Conservation (phyloP, 306 rosid species). For the Rosa persica region DNA sequence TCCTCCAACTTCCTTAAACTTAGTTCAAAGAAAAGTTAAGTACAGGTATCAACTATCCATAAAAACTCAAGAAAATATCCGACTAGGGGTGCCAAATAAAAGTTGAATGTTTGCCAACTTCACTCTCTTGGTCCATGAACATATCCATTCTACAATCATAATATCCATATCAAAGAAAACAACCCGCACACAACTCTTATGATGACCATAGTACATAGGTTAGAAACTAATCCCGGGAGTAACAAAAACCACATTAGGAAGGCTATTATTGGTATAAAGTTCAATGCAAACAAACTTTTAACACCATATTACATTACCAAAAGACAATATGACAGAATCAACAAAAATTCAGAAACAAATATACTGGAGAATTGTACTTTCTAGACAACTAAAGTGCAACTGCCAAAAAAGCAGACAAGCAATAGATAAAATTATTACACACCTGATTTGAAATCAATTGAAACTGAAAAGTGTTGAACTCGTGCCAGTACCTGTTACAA, state of each 20-base stretch:
- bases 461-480: slow-evolving; percentile 91
- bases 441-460: slow-evolving; percentile 95
- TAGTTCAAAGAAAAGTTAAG: slow-evolving; percentile 14
- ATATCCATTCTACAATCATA: background rate
- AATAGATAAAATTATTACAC: slow-evolving; percentile 14
- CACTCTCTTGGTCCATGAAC: background rate
- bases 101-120: background rate
- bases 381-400: background rate
- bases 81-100: background rate
- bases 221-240: background rate
- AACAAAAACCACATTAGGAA: background rate
- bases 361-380: background rate
- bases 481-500: slow-evolving; percentile 90
- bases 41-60: background rate
- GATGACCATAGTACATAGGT: background rate
- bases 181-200: background rate
- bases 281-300: background rate
- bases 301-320: background rate
- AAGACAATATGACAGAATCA: background rate
- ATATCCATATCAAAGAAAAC: background rate
- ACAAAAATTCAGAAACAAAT: background rate
- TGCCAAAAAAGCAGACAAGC: background rate
- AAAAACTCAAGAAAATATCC: background rate
- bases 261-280: background rate
- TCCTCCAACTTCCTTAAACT: slow-evolving; percentile 21